Conservation (phyloP, 2,329 filamentous ascomycete genomes). For the Sclerotinia borealis region DNA sequence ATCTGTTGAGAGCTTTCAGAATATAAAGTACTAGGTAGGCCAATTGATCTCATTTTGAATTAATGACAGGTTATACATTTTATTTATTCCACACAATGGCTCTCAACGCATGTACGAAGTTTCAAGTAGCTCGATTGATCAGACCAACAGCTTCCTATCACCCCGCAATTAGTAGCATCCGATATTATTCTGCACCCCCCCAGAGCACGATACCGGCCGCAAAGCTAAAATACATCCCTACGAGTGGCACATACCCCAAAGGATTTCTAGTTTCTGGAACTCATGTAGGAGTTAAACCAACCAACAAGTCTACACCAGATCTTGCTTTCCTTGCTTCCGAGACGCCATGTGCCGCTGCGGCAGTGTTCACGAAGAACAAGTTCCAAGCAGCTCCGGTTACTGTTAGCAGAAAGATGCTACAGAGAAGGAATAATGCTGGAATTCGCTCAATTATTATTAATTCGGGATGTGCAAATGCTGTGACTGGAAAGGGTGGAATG, state of each 20-base stretch:
- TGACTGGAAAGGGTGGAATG: constrained; percentile 83
- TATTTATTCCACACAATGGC: constrained; percentile 23
- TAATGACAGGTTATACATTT: neutral
- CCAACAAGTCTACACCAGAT: constrained; percentile 87
- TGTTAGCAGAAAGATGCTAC: constrained; percentile 68
- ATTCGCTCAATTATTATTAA: constrained; percentile 85
- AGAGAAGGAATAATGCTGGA: constrained; percentile 58
- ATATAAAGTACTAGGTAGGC: neutral
- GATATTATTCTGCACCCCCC: constrained; percentile 54
- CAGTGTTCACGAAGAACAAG: constrained; percentile 96
- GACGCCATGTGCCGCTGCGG: constrained; percentile 76
- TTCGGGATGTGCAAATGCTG: constrained; percentile 93
- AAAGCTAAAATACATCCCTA: constrained; percentile 88
- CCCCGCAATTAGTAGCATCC: constrained; percentile 22
- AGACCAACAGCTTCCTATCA: constrained; percentile 23
- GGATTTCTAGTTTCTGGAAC: constrained; percentile 84
- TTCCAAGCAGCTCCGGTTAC: constrained; percentile 96
- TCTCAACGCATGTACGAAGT: constrained; percentile 21
- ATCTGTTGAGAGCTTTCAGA: neutral
- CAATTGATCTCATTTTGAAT: neutral
- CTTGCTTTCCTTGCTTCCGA: constrained; percentile 85
- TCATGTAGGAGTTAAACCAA: constrained; percentile 88
- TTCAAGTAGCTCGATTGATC: constrained; percentile 23
- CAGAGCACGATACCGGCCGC: constrained; percentile 60
- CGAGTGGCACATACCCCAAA: constrained; percentile 77